Evolutionary conservation across 352 stramenopile genomes (phyloP).

Genomic region (Globisporangium echinulatum): DNA sequence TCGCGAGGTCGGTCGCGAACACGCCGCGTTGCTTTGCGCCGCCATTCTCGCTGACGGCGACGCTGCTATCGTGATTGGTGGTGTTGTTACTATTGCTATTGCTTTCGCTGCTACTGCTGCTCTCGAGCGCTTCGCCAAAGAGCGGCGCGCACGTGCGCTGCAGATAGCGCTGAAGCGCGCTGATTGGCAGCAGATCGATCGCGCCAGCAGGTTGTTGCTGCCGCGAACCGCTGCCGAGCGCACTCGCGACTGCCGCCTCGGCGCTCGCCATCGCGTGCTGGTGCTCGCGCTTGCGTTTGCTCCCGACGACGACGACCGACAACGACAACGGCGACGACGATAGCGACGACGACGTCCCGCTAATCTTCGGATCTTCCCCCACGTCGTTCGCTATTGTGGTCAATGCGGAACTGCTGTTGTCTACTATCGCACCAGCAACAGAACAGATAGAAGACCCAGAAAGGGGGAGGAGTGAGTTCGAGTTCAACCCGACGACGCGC

Average conservation of each 20-base stretch:
- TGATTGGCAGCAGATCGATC: slow-evolving; percentile 34
- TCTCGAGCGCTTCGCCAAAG: slow-evolving; percentile 44
- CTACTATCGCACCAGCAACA: too few relatives aligned
- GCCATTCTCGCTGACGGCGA: not conserved
- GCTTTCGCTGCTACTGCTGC: slow-evolving; percentile 4
- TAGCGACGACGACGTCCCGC: slow-evolving; percentile 11
- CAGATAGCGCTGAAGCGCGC: slow-evolving; percentile 51
- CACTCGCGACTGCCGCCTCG: slow-evolving; percentile 4
- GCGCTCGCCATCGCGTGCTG: slow-evolving; percentile 9
- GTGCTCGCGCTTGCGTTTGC: slow-evolving; percentile 14
- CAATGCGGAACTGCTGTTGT: too few relatives aligned
- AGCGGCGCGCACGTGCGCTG: slow-evolving; percentile 60
- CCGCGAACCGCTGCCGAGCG: slow-evolving; percentile 10
- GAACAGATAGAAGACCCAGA: too few relatives aligned
- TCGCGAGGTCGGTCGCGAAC: slow-evolving; percentile 42
- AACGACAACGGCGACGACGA: slow-evolving; percentile 1
- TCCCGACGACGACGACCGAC: slow-evolving; percentile 3
- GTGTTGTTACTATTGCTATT: not conserved
- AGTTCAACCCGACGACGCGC: too few relatives aligned
- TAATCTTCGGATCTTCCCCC: slow-evolving; percentile 13
- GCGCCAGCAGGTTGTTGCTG: slow-evolving; percentile 11
- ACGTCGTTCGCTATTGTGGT: not conserved
- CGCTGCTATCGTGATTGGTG: not conserved
- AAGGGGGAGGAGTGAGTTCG: too few relatives aligned
- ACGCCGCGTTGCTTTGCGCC: not conserved